Percentiles rank a stretch among this genome's conserved stretches.
Evolutionary conservation across 371 early-diverging fungal species (phyloP).

Genomic region (Zopfochytrium polystomum): DNA sequence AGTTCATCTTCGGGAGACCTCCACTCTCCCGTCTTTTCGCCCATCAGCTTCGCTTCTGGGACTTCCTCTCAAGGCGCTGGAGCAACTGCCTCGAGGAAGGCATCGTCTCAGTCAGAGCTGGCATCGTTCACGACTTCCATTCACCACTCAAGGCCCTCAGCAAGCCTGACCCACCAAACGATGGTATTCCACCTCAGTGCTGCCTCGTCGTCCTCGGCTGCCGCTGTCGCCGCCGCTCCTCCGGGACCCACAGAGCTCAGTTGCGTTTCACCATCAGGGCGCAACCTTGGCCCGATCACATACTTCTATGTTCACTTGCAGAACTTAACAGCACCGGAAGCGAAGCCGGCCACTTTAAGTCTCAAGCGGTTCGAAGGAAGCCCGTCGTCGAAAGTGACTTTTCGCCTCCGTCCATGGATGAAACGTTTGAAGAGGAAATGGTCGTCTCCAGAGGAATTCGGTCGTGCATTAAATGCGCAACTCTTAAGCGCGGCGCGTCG

Average conservation of each 20-base stretch:
- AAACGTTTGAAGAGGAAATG: not conserved
- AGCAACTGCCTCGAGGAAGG: not conserved
- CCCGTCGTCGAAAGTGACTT: not conserved
- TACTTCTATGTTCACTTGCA: not conserved
- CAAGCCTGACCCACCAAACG: not conserved
- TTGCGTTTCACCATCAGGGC: not conserved
- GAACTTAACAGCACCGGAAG: not conserved
- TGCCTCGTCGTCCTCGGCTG: not conserved
- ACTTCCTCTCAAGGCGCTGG: not conserved
- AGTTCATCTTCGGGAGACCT: not conserved
- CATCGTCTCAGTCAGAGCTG: not conserved
- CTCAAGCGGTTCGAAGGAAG: not conserved
- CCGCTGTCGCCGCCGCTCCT: not conserved
- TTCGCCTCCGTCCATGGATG: not conserved
- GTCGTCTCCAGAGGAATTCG: not conserved
- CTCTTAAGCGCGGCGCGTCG: slow-evolving; percentile 12
- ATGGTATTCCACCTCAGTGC: not conserved
- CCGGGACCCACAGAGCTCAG: not conserved
- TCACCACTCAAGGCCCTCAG: not conserved
- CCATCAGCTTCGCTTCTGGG: not conserved
- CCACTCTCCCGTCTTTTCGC: not conserved
- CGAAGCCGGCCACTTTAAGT: too few relatives aligned
- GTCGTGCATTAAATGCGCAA: not conserved
- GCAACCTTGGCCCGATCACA: not conserved
- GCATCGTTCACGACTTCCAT: not conserved